Base-by-base conservation (phyloP, 805 yeast genomes). In the Candida boidinii region DNA sequence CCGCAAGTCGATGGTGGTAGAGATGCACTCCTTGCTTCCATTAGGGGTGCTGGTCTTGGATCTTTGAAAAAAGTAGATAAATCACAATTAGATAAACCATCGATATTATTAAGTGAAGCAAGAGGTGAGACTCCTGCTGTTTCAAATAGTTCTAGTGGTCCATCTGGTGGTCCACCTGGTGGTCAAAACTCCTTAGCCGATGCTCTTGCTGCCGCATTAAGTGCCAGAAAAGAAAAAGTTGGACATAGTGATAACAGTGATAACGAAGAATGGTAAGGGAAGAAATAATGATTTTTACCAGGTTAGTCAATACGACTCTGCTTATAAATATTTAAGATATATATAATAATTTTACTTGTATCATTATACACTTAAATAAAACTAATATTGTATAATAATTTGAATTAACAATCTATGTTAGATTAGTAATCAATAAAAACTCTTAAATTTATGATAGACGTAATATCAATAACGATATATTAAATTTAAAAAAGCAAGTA, bases 171-270 rank as follows among this genome's bases (percentile, higher is more conserved):
- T n/a, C 65, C 58, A 4, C 54, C 65, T 2, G 64, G 66, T 4
- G 55, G 60, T n/a, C 68, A 72, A 7, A 77, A 72, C 4, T 75
- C 69, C 29, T 59, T 87, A 37, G 95, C 95, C 2, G 94, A 84
- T 54, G 95, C 95, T 0, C 61, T 87, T 33, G 86, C 94, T 8
- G 83, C 83, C 13, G 97, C 96, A 3, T 67, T 90, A 43, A 82
- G 69, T 46, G 73, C 75, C 36, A 71, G 96, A 49, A 90, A 90
- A 58, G 75, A 72, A 15, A 86, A 85, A 54, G 94, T 90, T 7
- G 70, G 83, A 2, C 73, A 68, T 14, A 77, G 86, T 43, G 95
- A 86, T 42, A 92, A 81, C 38, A 94, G 83, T 44, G 92, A 82
- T 42, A 88, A 82, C 38, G 79, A 72, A 34, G 95, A 85, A 33